Evolutionary conservation across 441 rosid genomes (phyloP).

Genomic region (Raphanus hybrid): DNA sequence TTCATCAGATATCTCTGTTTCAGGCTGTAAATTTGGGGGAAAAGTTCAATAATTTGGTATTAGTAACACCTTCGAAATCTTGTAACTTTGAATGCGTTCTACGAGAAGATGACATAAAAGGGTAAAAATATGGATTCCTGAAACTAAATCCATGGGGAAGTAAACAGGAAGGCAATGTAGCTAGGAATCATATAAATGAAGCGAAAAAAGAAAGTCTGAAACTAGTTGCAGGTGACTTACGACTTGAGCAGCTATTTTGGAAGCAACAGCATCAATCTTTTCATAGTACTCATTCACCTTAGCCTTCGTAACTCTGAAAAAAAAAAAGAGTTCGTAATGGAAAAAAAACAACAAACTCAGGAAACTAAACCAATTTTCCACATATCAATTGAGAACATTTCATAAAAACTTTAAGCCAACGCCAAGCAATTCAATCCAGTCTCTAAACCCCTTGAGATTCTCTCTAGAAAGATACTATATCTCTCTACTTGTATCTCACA

Average conservation of each 20-base stretch:
- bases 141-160: conserved; percentile 10
- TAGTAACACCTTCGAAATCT: too few species aligned
- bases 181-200: neutral
- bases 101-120: neutral
- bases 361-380: neutral
- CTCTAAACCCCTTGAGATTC: too few species aligned
- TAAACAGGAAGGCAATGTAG: conserved; percentile 1
- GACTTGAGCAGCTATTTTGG: conserved; percentile 10
- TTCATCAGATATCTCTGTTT: conserved; percentile 25
- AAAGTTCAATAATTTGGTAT: too few species aligned
- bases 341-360: neutral
- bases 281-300: conserved; percentile 39
- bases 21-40: neutral
- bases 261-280: conserved; percentile 38
- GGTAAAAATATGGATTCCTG: neutral
- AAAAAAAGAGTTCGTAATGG: neutral
- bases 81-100: neutral
- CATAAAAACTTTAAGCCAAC: neutral
- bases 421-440: neutral
- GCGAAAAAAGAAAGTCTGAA: neutral
- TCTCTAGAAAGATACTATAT: too few species aligned
- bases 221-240: conserved; percentile 18
- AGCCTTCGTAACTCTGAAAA: conserved; percentile 32
- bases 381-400: neutral
- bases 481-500: neutral